Conservation (phyloP, 306 rosid genomes). For the Cucumis melo region DNA sequence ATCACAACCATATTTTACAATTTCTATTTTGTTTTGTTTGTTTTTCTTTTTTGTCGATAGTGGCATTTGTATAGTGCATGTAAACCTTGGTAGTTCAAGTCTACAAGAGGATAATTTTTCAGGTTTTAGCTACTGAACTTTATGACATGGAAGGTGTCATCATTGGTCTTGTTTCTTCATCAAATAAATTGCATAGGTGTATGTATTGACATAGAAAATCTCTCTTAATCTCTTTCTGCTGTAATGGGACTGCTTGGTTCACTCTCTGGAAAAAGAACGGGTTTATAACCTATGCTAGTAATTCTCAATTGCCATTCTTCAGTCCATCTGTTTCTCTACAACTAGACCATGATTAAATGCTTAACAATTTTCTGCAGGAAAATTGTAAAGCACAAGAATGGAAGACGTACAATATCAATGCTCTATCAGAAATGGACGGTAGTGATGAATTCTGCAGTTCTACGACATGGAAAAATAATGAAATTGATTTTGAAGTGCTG, state of each 20-base stretch:
- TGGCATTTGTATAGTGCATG: not conserved
- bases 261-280: not conserved
- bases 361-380: conserved; percentile 15
- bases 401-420: conserved; percentile 9
- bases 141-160: not conserved
- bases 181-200: not conserved
- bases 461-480: conserved; percentile 7
- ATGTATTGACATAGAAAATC: not conserved
- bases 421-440: conserved; percentile 9
- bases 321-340: not conserved
- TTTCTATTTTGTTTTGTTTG: not conserved
- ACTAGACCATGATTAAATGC: not conserved
- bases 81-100: not conserved
- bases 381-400: conserved; percentile 23
- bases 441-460: conserved; percentile 17
- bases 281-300: not conserved
- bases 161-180: not conserved
- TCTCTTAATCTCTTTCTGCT: not conserved
- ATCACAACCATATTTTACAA: not conserved
- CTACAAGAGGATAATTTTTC: not conserved
- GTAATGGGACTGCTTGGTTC: not conserved
- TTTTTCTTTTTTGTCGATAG: not conserved
- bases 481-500: conserved; percentile 8
- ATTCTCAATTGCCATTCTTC: not conserved
- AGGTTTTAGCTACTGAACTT: not conserved